phyloP scores from a whole-genome alignment of 2,329 filamentous ascomycete species.

The Ophiostoma novo-ulmi region DNA sequence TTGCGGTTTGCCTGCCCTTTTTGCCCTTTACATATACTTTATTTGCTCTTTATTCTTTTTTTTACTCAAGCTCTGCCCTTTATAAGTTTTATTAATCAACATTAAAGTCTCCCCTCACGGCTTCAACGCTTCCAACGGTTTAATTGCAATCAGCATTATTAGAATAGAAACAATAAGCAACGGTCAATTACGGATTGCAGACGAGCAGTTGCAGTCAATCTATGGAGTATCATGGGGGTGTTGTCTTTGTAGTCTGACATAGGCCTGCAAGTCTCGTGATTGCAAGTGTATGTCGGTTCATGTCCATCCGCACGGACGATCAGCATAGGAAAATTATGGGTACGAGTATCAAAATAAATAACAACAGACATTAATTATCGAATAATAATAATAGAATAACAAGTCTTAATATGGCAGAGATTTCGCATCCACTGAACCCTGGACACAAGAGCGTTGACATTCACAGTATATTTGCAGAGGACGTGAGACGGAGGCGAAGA shows the following conservation, averaged over 20 bases:
- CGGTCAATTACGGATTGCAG: background rate
- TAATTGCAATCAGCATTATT: slow-evolving; percentile 2
- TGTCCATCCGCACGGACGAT: slow-evolving; percentile 6
- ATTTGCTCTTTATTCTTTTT: background rate
- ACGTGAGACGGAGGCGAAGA: background rate
- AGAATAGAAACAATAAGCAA: background rate
- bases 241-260: background rate
- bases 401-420: background rate
- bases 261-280: slow-evolving; percentile 1
- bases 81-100: background rate
- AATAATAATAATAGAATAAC: too few species aligned
- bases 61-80: background rate
- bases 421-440: slow-evolving; percentile 2
- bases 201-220: background rate
- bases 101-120: slow-evolving; percentile 4
- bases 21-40: background rate
- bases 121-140: slow-evolving; percentile 4
- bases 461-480: background rate
- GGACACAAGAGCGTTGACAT: background rate
- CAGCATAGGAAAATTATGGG: background rate
- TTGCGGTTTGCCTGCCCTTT: background rate
- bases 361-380: background rate
- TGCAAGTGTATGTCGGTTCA: background rate
- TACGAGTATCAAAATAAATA: background rate
- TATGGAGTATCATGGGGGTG: background rate